Percentiles rank a stretch among this genome's conserved stretches.
These are phyloP conservation scores for Rhodamnia argentea DNA, from an alignment of 345 rosid genomes.

Conservation along the genomic window DNA sequence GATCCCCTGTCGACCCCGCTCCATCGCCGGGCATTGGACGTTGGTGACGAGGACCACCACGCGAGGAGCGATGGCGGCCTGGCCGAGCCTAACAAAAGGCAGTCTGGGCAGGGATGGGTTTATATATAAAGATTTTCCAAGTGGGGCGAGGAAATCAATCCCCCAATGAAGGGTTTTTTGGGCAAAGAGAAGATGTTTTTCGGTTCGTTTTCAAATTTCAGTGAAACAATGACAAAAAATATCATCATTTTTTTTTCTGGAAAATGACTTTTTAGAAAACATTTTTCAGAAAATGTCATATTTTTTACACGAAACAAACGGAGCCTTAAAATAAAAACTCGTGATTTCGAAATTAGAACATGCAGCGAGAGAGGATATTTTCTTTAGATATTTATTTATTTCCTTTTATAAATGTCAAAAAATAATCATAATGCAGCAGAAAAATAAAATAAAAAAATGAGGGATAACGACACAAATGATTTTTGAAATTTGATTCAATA, in stretches of 20 bases:
- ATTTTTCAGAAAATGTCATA: no score
- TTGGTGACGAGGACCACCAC: neutral
- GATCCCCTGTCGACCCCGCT: neutral
- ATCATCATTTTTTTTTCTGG: no score
- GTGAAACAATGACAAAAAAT: no score
- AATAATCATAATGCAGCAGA: neutral
- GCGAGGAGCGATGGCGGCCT: rapidly evolving
- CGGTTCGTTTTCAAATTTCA: no score
- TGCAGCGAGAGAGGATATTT: neutral
- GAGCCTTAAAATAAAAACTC: no score
- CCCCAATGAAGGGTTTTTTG: rapidly evolving
- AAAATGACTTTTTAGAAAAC: no score
- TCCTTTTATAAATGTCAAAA: neutral
- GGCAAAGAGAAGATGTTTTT: no score
- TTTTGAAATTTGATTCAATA: no score
- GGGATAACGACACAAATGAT: neutral
- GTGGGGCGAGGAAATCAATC: neutral
- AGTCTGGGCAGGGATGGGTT: rapidly evolving
- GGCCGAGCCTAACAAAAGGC: neutral
- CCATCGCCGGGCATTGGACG: neutral
- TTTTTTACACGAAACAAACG: no score
- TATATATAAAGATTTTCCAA: neutral
- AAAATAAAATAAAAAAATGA: neutral
- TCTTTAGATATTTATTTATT: neutral
- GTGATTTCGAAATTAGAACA: neutral